These are phyloP conservation scores for Quercus rubra DNA, from an alignment of 306 rosid species.

Conservation along the genomic window DNA sequence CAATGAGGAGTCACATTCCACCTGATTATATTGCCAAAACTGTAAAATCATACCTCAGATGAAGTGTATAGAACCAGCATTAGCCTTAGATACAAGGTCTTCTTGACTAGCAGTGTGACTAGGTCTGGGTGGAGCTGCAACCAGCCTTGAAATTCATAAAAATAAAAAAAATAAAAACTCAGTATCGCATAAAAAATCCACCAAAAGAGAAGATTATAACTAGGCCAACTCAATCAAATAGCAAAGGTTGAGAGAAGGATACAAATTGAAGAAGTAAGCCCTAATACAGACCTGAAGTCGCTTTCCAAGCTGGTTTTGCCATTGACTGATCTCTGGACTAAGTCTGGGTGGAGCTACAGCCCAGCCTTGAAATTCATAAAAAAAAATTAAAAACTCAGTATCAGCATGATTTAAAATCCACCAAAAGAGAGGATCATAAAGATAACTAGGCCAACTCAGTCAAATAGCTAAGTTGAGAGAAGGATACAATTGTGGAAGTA, in stretches of 20 bases:
- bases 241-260: constrained; percentile 10
- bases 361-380: constrained; percentile 38
- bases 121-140: constrained; percentile 40
- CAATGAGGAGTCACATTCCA: too few relatives aligned
- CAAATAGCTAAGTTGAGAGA: constrained; percentile 12
- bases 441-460: constrained; percentile 2
- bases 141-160: constrained; percentile 40
- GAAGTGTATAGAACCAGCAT: constrained; percentile 34
- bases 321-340: constrained; percentile 40
- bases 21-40: not conserved
- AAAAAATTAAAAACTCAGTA: constrained; percentile 14
- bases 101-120: constrained; percentile 29
- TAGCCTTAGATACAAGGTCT: constrained; percentile 39
- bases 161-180: not conserved
- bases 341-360: constrained; percentile 34
- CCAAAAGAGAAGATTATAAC: constrained; percentile 10
- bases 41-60: constrained; percentile 51
- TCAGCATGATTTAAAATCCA: constrained; percentile 9
- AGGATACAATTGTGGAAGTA: not conserved
- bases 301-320: constrained; percentile 53
- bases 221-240: constrained; percentile 8
- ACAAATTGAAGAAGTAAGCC: not conserved
- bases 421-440: constrained; percentile 6
- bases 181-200: constrained; percentile 18
- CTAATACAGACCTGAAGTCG: constrained; percentile 54